Evolutionary conservation across 257 asterid species (phyloP), one percentile per base, ranked within the genome.

Genomic region (Plantago elongata): DNA sequence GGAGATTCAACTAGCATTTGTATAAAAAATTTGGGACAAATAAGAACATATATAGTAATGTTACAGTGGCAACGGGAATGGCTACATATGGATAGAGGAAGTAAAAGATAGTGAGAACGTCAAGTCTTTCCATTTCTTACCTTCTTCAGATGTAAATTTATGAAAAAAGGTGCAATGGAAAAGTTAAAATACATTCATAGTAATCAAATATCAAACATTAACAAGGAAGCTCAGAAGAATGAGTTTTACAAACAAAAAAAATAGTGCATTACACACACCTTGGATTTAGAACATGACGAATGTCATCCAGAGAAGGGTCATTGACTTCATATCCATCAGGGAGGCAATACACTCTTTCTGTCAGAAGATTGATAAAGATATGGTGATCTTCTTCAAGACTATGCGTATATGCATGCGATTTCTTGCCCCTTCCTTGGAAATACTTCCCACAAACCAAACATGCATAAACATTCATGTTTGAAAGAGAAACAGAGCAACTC

Each of bases 351-450:
- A 89, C 95, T 79, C 89, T 89, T 81, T 93, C 97, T 10, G 95
- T 85, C 48, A 79, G 86, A 57, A 93, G 95, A 82, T 93, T 93
- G 77, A 93, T 93, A 84, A 70, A 93, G 48, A 93, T 97, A 66
- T 93, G 99, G 73, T 93, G 99, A 27, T 81, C 96, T 38, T 96
- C 97, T 81, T 93, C 99, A 60, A 89, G 95, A 73, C 99, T 93
- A 62, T 93, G 99, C 16, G 97, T 93, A 74, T 89, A 93, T 55
- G 97, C 99, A 77, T 84, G 95, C 54, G 99, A 93, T 69, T 89
- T 93, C 34, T 72, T 88, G 38, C 97, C 96, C 81, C 97, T 93
- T 71, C 99, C 99, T 74, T 89, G 99, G 79, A 66, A 93, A 78
- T 93, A 93, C 73, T 89, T 93, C 51, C 99, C 99, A 60, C 99